Base-by-base conservation (phyloP, 208 protist species). In the Entamoeba invadens region DNA sequence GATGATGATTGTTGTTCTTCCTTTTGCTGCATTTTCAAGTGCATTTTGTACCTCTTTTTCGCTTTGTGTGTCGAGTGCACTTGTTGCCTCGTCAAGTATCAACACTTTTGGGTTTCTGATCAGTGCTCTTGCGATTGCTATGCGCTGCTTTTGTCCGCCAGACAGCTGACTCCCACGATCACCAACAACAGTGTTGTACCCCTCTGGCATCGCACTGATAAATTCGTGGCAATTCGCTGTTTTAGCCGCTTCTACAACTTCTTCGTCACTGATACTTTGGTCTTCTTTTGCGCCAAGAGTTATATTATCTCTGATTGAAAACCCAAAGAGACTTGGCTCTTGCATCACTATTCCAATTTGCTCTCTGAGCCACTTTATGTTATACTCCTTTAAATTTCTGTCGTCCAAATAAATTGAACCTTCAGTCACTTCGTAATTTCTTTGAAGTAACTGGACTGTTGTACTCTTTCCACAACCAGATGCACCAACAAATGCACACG, bases 321-420 rank as follows among this genome's bases (percentile, higher is more conserved):
- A 97, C 94, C 98, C 97, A 95, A 99, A 99, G 8, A 99, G 96
- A n/a, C 98, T 96, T 31, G 97, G 97, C 95, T 99, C 98, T n/a
- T n/a, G n/a, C n/a, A n/a, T n/a, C n/a, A n/a, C n/a, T n/a, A n/a
- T n/a, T n/a, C n/a, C n/a, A n/a, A 93, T 45, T 50, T 92, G 91
- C 8, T 6, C 1, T 50, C 4, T 46, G 38, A 92, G 42, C 3
- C n/a, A 16, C 35, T 12, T 93, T 46, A 98, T 94, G 94, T 98
- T 95, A 92, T 98, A 93, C 16, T 91, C 51, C 6, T 92, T 77
- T n/a, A 99, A 94, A 92, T 98, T 97, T 95, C 98, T 96, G 2
- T 97, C 98, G 93, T 99, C 98, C 45, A 99, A 93, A 50, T 97
- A 94, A 93, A 99, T 96, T 51, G 93, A 44, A 44, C 98, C 98